These are phyloP conservation scores for Massariosphaeria phaeospora DNA, from an alignment of 495 filamentous ascomycete species.

Conservation along the genomic window DNA sequence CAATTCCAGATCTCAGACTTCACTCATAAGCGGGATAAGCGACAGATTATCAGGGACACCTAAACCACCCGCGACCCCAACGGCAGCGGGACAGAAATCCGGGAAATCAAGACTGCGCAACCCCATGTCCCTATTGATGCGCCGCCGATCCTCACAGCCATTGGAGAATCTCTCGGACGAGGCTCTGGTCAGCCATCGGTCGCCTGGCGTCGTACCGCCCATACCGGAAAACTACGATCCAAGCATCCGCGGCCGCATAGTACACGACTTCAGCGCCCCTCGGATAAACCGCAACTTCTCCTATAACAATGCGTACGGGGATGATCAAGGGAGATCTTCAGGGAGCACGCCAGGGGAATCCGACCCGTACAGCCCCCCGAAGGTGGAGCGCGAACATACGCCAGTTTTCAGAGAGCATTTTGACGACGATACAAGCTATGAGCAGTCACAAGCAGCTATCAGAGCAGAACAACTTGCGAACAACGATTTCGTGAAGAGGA, in stretches of 20 bases:
- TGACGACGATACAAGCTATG: constrained; percentile 48
- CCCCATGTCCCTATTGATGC: constrained; percentile 60
- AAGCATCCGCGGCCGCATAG: constrained; percentile 72
- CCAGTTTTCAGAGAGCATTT: constrained; percentile 67
- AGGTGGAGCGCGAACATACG: constrained; percentile 44
- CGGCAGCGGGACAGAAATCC: constrained; percentile 18
- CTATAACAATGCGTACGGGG: constrained; percentile 37
- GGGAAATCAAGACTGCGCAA: constrained; percentile 63
- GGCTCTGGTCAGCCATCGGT: constrained; percentile 28
- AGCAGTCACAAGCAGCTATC: constrained; percentile 32
- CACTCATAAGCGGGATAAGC: constrained; percentile 18
- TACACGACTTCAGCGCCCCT: constrained; percentile 90
- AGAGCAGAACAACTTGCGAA: constrained; percentile 35
- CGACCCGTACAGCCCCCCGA: constrained; percentile 39
- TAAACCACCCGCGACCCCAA: constrained; percentile 3
- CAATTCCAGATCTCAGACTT: constrained; percentile 27
- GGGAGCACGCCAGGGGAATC: constrained; percentile 8
- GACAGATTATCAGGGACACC: constrained; percentile 16
- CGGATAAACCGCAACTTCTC: constrained; percentile 56
- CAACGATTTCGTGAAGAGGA: constrained; percentile 34
- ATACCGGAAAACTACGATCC: constrained; percentile 71
- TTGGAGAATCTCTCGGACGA: constrained; percentile 34
- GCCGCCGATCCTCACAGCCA: constrained; percentile 49
- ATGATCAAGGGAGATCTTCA: not conserved
- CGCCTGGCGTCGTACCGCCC: constrained; percentile 44